These are phyloP conservation scores for Hypoxylon fragiforme DNA, from an alignment of 495 filamentous ascomycete species.

Conservation along the genomic window DNA sequence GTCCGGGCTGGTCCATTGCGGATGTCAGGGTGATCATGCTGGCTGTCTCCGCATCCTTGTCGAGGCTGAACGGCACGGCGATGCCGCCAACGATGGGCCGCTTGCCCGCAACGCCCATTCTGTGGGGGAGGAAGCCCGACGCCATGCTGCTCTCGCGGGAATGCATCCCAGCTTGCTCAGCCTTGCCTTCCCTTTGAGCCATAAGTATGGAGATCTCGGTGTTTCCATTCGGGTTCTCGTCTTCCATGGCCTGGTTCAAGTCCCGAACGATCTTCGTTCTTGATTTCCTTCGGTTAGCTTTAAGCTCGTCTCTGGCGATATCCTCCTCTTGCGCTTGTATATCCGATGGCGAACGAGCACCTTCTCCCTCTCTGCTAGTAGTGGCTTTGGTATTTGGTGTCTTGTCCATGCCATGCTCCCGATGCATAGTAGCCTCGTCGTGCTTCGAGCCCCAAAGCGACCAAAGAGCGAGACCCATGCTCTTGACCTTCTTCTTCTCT, in stretches of 20 bases:
- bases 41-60: slow-evolving; percentile 52
- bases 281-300: slow-evolving; percentile 38
- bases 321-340: slow-evolving; percentile 38
- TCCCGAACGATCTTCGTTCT: slow-evolving; percentile 47
- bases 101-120: slow-evolving; percentile 49
- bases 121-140: slow-evolving; percentile 29
- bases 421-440: slow-evolving; percentile 69
- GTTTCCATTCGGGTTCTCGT: slow-evolving; percentile 32
- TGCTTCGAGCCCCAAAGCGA: slow-evolving; percentile 84
- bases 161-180: slow-evolving; percentile 8
- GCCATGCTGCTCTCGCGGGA: slow-evolving; percentile 13
- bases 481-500: slow-evolving; percentile 57
- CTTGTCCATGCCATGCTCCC: slow-evolving; percentile 49
- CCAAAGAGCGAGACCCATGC: slow-evolving; percentile 81
- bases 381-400: slow-evolving; percentile 30
- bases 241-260: slow-evolving; percentile 41
- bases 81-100: slow-evolving; percentile 52
- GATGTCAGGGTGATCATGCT: slow-evolving; percentile 58
- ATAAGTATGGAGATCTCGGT: slow-evolving; percentile 39
- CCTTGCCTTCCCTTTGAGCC: slow-evolving; percentile 33
- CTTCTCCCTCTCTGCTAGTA: slow-evolving; percentile 39
- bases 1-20: slow-evolving; percentile 29
- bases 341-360: slow-evolving; percentile 43
- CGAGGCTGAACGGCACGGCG: slow-evolving; percentile 55
- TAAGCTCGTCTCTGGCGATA: slow-evolving; percentile 6